Evolutionary conservation across 495 filamentous ascomycete species (phyloP).

Genomic region (Hypoxylon perforatum): DNA sequence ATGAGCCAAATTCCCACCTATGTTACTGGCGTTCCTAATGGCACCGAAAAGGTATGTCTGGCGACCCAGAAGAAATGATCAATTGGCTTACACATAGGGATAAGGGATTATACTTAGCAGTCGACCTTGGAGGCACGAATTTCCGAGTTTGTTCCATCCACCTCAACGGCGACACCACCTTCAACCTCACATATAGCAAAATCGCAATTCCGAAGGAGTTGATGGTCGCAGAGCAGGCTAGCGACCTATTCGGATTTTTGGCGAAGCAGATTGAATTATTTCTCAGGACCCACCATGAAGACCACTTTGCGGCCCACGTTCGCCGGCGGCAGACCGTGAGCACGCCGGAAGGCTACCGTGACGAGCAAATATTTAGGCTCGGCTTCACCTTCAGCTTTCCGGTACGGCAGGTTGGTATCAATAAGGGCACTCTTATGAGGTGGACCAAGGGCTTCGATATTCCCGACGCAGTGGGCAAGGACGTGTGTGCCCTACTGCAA

Average conservation of each 20-base stretch:
- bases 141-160: conserved; percentile 96
- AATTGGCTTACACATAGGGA: conserved; percentile 12
- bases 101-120: conserved; percentile 95
- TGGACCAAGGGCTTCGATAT: conserved; percentile 99
- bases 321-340: conserved; percentile 67
- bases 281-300: conserved; percentile 85
- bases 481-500: conserved; percentile 92
- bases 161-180: conserved; percentile 90
- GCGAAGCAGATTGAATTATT: conserved; percentile 91
- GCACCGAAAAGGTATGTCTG: conserved; percentile 83
- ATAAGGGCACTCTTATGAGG: conserved; percentile 89
- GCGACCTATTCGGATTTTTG: conserved; percentile 92
- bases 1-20: conserved; percentile 97
- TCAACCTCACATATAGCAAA: conserved; percentile 90
- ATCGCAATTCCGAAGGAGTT: conserved; percentile 88
- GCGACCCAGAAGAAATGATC: background rate
- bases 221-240: conserved; percentile 87
- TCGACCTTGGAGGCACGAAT: conserved; percentile 97
- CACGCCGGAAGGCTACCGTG: conserved; percentile 62
- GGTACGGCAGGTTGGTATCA: conserved; percentile 91
- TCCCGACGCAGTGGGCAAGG: conserved; percentile 88
- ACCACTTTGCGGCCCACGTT: conserved; percentile 82
- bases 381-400: conserved; percentile 99
- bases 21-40: conserved; percentile 95
- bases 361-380: conserved; percentile 84